Percentiles rank a stretch among this genome's conserved stretches.
Evolutionary conservation across 768 basidiomycete species (phyloP).

Genomic region (Auricularia heimuer): DNA sequence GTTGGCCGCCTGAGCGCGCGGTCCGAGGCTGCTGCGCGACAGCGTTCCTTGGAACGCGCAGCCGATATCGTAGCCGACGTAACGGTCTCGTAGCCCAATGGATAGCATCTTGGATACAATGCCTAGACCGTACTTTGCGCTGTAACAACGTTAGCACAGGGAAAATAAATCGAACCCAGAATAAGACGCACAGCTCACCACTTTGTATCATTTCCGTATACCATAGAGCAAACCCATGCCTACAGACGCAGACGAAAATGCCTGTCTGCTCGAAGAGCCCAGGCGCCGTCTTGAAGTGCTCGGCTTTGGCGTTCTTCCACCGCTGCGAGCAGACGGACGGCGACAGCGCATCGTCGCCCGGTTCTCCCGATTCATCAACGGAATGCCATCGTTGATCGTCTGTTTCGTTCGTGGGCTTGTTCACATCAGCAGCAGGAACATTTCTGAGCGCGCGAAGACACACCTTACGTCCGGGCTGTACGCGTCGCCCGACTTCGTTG

Average conservation of each 20-base stretch:
- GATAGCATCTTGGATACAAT: neutral
- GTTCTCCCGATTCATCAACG: neutral
- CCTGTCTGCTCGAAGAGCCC: slow-evolving; percentile 3
- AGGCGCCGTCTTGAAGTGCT: neutral
- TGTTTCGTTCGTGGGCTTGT: neutral
- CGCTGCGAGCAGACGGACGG: neutral
- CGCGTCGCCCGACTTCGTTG: neutral
- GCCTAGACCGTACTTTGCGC: slow-evolving; percentile 1
- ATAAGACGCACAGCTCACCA: slow-evolving; percentile 39
- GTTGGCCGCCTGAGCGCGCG: neutral
- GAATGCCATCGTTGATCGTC: neutral
- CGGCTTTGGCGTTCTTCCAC: neutral
- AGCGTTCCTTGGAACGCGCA: neutral
- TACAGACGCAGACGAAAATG: neutral
- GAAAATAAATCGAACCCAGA: neutral
- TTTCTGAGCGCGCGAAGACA: neutral
- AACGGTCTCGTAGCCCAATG: neutral
- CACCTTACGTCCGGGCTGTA: neutral
- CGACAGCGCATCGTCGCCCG: neutral
- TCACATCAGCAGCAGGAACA: neutral
- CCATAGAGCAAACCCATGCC: neutral
- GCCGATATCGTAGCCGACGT: slow-evolving; percentile 1
- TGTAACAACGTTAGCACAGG: neutral
- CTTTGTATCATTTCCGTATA: slow-evolving; percentile 12
- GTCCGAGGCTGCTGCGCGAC: neutral